A percentile compares a stretch with the other conserved stretches of the same genome.
Evolutionary conservation across 1,284 basidiomycete genomes (phyloP).

Genomic region (Inonotus hispidus): DNA sequence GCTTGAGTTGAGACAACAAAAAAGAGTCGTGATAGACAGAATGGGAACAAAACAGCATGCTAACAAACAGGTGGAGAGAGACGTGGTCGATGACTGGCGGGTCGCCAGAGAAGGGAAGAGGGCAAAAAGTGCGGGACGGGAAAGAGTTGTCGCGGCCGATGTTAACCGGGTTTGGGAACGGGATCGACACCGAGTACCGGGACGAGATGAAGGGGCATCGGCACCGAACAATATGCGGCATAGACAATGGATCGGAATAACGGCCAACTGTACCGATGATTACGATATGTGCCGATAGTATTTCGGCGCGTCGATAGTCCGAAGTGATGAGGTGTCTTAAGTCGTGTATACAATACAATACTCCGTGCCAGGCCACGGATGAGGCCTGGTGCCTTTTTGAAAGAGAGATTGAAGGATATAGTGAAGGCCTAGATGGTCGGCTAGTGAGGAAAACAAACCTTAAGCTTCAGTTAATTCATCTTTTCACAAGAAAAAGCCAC

Average conservation of each 20-base stretch:
- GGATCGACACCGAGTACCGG: neutral
- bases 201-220: too few species aligned
- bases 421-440: neutral
- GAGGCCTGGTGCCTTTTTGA: neutral
- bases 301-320: neutral
- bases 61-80: neutral
- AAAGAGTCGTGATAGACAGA: too few species aligned
- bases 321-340: too few species aligned
- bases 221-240: too few species aligned
- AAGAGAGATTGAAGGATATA: neutral
- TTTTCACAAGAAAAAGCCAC: neutral
- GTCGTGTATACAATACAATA: neutral
- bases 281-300: neutral
- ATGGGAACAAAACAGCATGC: too few species aligned
- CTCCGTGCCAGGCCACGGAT: neutral
- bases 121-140: neutral
- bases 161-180: too few species aligned
- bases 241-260: neutral
- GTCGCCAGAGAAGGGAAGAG: too few species aligned
- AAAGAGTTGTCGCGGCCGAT: too few species aligned
- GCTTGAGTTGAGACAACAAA: too few species aligned
- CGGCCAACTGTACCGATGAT: neutral
- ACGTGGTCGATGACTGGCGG: too few species aligned
- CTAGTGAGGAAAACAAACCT: neutral
- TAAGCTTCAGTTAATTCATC: too few species aligned